Evolutionary conservation across 2,329 filamentous ascomycete species (phyloP), one percentile per base, ranked within the genome.

Genomic region (Didymella segeticola): DNA sequence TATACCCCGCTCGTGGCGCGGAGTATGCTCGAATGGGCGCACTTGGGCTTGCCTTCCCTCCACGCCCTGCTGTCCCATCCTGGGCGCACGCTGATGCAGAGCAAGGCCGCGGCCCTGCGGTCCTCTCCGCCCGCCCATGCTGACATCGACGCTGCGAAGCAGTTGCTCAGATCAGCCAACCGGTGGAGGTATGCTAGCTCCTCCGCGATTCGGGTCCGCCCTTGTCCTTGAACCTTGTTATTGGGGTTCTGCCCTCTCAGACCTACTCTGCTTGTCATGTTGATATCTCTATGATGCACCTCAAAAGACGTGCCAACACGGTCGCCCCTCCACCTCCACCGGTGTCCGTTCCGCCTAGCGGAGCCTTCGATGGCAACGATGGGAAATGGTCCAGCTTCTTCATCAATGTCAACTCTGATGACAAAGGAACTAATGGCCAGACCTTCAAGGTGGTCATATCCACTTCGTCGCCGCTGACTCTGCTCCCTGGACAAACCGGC

Each of bases 361-460:
- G 64, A 6, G 15, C 36, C 3, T 75, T 62, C 19, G 74, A 78
- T 30, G 76, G 76, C 19, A 71, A 74, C 43, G 76, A 79, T 56
- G 76, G 77, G 1, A 64, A 57, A 37, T 79, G 77, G 77, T 78
- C 76, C 1, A 72, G 67, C 1, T 79, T 79, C 52, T 52, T 51
- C n/a, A 68, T 78, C 57, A 73, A 74, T 27, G 58, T 77, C 1
- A 76, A 76, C 10, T 65, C 68, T 11, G 60, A 64, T 11, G 46
- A 25, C 5, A 39, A 36, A 0, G 69, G 66, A 2, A 1, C 4
- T 0, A 62, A 66, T 14, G 70, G 71, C 5, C 75, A 78, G 46
- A 65, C 72, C 30, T 75, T 75, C 58, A 67, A 56, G 17, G 63
- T 74, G 5, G 65, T 75, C 9, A 61, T 70, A 14, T 72, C 72